phyloP scores from a whole-genome alignment of 371 early-diverging fungal genomes.

The Blakeslea trispora region DNA sequence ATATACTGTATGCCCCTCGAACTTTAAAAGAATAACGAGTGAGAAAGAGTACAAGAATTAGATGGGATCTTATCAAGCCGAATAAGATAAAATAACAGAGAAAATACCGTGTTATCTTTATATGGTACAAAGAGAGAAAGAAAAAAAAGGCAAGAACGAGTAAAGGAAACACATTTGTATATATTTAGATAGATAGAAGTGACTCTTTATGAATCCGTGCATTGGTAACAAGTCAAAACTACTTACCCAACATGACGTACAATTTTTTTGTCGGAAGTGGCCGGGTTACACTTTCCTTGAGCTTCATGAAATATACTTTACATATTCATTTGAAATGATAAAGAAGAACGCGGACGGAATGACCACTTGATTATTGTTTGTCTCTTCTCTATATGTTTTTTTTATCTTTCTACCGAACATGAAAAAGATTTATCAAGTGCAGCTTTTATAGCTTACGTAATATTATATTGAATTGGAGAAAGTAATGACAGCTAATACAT shows the following conservation, averaged over 20 bases:
- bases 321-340: not conserved
- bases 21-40: no score
- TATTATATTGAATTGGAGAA: no score
- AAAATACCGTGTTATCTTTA: no score
- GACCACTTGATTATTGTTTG: no score
- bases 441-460: no score
- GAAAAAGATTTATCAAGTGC: no score
- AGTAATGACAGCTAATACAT: not conserved
- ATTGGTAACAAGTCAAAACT: not conserved
- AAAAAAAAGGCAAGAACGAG: not conserved
- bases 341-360: not conserved
- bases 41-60: no score
- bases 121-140: not conserved
- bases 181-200: not conserved
- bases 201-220: no score
- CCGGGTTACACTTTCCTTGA: constrained; percentile 16
- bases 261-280: constrained; percentile 10
- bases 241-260: not conserved
- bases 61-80: not conserved
- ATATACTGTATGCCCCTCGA: not conserved
- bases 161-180: not conserved
- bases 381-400: no score
- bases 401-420: no score
- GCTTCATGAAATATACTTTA: not conserved
- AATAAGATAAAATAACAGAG: not conserved